Evolutionary conservation across 2,329 filamentous ascomycete genomes (phyloP), one percentile per base, ranked within the genome.

Genomic region (Stagonosporopsis cucurbitacearum): DNA sequence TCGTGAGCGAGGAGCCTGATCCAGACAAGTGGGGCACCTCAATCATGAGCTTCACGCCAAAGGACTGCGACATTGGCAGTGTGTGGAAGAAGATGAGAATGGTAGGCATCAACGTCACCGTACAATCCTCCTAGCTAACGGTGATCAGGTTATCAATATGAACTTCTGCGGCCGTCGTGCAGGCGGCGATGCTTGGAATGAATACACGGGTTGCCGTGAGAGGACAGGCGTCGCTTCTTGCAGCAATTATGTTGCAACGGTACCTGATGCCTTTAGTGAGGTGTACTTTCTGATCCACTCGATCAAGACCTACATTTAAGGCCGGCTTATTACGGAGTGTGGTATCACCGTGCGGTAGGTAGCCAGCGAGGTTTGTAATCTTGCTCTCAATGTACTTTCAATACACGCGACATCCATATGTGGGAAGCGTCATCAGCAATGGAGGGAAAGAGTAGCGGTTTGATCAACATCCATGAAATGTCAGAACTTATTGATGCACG

Each of bases 111-210:
- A 2, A 9, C 17, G 6, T 30, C 11, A 15, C 26, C n/a, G 26
- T 25, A 6, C 23, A 4, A 4, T 4, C 11, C 11, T 26, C 25
- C 25, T 9, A 26, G 11, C 25, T 48, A 17, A 40, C 15, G 3
- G 19, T 26, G 11, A 22, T 20, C 11, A 67, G 62, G 69, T 81
- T 35, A 69, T 82, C 47, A 79, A 82, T 60, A 78, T 75, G 3
- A 79, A 77, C 4, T 81, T 82, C 67, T 83, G 80, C 46, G 81
- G 81, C 50, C 75, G 25, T 6, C 41, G 45, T 28, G 55, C 57
- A 12, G 53, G 50, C 15, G 59, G 43, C 6, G 79, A 50, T 33
- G 57, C 87, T 26, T 95, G 88, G 86, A 65, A 69, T 45, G 42
- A 35, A 11, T 41, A 58, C 28, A 55, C 51, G 3, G 19, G 41